Evolutionary conservation across 2,329 filamentous ascomycete species (phyloP), one percentile per base, ranked within the genome.

Genomic region (Ilyonectria destructans): DNA sequence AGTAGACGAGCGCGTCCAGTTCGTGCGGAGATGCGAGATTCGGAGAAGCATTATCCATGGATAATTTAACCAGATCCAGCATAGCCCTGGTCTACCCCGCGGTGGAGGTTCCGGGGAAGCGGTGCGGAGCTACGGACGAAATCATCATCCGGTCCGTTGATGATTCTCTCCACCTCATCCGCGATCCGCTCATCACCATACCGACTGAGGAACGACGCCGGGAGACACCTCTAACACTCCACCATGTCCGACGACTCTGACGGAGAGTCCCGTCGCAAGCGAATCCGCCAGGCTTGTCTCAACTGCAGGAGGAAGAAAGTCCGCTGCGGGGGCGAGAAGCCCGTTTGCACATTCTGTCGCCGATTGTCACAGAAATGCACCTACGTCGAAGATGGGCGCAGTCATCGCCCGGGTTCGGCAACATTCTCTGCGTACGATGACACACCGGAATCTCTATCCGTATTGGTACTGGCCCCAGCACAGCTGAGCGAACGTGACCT

Each of bases 221-320:
- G 26, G 5, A 26, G 6, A 6, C 26, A 26, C 6, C 26, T 26
- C 26, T 6, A 26, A 26, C 26, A 26, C 26, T 26, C 52, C 52
- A 21, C 19, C 21, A 37, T 23, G 23, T 19, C 54, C 4, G 54
- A 57, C 26, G 54, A 26, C 21, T 57, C 54, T 7, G 54, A 57
- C 35, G 8, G 8, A 12, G 54, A 57, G 19, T 9, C 10, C 35
- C 54, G 35, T 17, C 54, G 54, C 13, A 57, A 57, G 19, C 35
- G 54, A 9, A 57, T 57, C 54, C n/a, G 54, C 7, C 54, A 15
- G 77, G 72, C 6, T 67, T 71, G 31, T 71, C 75, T 9, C 65
- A 63, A 31, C 70, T 72, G 65, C 64, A 67, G 48, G 52, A 63
- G 40, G 71, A 64, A 26, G 74, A 73, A 49, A 73, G 58, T 64